phyloP scores from a whole-genome alignment of 1,139 yeast species.

The Blastobotrys serpentis region DNA sequence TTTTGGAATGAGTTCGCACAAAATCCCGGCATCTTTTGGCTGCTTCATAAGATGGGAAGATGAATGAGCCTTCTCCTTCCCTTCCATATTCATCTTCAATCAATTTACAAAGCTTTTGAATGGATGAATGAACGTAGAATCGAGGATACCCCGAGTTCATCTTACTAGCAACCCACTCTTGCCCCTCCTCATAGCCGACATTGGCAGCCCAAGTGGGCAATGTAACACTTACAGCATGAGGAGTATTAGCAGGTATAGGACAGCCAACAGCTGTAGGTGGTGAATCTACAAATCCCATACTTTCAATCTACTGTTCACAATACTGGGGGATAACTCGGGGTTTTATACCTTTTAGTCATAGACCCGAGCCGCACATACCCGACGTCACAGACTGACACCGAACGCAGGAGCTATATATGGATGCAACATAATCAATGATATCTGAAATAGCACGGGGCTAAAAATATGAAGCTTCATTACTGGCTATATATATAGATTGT shows the following conservation, averaged over 20 bases:
- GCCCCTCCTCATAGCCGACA: conserved; percentile 89
- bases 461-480: too few relatives aligned
- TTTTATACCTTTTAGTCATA: background rate
- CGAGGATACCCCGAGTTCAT: conserved; percentile 87
- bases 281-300: conserved; percentile 26
- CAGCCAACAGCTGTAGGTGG: conserved; percentile 62
- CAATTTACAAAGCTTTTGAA: background rate
- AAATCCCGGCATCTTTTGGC: conserved; percentile 87
- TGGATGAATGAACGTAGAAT: conserved; percentile 22
- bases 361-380: background rate
- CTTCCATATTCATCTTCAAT: conserved; percentile 62
- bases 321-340: background rate
- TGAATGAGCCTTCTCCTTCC: conserved; percentile 66
- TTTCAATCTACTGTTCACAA: background rate
- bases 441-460: too few relatives aligned
- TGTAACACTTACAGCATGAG: conserved; percentile 91
- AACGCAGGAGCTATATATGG: too few relatives aligned
- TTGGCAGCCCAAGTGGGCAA: conserved; percentile 93
- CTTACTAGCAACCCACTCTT: conserved; percentile 73
- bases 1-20: conserved; percentile 44
- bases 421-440: too few relatives aligned
- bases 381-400: too few relatives aligned
- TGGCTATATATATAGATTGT: too few relatives aligned
- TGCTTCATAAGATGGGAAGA: conserved; percentile 73
- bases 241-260: conserved; percentile 83